Conservation (phyloP, 2,329 filamentous ascomycete genomes). For the Apiospora malaysiana region DNA sequence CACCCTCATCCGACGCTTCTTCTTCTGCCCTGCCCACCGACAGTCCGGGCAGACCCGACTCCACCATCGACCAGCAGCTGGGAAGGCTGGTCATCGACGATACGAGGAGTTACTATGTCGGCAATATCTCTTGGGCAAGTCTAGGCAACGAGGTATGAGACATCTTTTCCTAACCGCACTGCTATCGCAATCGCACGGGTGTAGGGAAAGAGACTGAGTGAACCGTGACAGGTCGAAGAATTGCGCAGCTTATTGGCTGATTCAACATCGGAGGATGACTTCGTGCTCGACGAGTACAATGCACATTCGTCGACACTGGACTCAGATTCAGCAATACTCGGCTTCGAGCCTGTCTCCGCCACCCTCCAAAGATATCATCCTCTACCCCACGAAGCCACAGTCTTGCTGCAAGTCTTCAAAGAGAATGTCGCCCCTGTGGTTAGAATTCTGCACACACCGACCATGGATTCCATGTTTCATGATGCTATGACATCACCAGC, state of each 20-base stretch:
- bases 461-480: constrained; percentile 27
- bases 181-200: too few relatives aligned
- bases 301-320: constrained; percentile 4
- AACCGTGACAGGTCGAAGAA: constrained; percentile 24
- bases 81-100: background rate
- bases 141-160: background rate
- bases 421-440: constrained; percentile 37
- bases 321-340: constrained; percentile 33
- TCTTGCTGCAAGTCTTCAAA: constrained; percentile 32
- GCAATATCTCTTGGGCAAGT: background rate
- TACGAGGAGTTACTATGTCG: constrained; percentile 1
- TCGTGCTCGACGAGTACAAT: constrained; percentile 16
- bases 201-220: too few relatives aligned
- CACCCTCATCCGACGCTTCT: too few relatives aligned
- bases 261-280: constrained; percentile 24
- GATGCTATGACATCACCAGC: constrained; percentile 23
- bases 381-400: constrained; percentile 30
- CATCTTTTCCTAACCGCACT: too few relatives aligned
- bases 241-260: constrained; percentile 26
- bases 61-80: background rate
- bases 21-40: too few relatives aligned
- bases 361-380: constrained; percentile 34
- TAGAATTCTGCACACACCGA: constrained; percentile 39
- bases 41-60: background rate
- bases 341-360: constrained; percentile 33